A percentile compares a stretch with the other conserved stretches of the same genome.
These are phyloP conservation scores for Argentina anserina DNA, from an alignment of 306 rosid species.

Conservation along the genomic window DNA sequence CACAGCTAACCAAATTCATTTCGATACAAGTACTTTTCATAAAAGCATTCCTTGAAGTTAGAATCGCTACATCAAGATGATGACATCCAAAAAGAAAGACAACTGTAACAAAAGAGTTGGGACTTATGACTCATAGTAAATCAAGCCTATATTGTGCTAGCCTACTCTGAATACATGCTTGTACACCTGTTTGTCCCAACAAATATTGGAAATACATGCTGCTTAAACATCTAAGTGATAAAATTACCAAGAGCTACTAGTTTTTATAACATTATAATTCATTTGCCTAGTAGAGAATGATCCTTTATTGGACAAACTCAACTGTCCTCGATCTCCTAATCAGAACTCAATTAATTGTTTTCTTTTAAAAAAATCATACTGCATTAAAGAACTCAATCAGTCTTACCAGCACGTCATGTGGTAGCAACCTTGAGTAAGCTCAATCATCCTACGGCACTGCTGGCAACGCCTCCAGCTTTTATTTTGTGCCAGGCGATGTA, in stretches of 20 bases:
- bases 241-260: neutral
- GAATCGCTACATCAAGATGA: neutral
- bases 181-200: neutral
- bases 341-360: neutral
- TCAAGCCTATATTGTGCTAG: neutral
- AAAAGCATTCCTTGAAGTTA: neutral
- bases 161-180: neutral
- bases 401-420: conserved; percentile 95
- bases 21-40: neutral
- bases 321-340: neutral
- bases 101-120: neutral
- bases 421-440: conserved; percentile 80
- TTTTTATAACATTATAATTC: neutral
- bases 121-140: neutral
- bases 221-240: neutral
- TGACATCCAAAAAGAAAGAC: neutral
- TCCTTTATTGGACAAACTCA: neutral
- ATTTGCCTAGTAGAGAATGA: neutral
- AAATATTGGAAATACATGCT: neutral
- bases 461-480: conserved; percentile 92
- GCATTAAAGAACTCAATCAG: neutral
- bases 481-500: conserved; percentile 65
- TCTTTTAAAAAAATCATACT: neutral
- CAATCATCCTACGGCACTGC: conserved; percentile 83
- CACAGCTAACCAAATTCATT: neutral